Evolutionary conservation across 1,284 basidiomycete genomes (phyloP).

Genomic region (Ceratobasidium papillatum): DNA sequence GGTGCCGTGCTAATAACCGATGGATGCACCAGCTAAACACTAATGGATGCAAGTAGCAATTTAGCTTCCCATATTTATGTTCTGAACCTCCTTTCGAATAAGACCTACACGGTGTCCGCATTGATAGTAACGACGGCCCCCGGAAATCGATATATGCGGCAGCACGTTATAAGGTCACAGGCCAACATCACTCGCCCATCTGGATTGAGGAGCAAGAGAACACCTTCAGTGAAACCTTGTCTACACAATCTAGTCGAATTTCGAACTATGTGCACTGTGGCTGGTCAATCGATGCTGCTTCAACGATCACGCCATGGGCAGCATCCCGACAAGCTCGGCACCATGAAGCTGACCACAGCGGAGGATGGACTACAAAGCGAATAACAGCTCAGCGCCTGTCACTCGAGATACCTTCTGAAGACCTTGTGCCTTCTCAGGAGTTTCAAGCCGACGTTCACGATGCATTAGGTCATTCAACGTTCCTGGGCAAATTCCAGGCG

Average conservation of each 20-base stretch:
- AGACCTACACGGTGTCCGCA: slow-evolving; percentile 9
- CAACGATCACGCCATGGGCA: not conserved
- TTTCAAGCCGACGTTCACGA: slow-evolving; percentile 4
- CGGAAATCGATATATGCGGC: not conserved
- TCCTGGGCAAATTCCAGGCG: slow-evolving; percentile 8
- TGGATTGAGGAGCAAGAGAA: slow-evolving; percentile 1
- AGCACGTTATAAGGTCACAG: not conserved
- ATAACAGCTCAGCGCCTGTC: slow-evolving; percentile 2
- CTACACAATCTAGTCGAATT: not conserved
- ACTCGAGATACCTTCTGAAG: not conserved
- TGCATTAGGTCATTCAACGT: not conserved
- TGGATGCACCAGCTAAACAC: not conserved
- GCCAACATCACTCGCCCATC: not conserved
- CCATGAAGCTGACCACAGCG: not conserved
- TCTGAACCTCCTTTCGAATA: not conserved
- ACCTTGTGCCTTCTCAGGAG: not conserved
- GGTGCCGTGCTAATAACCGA: not conserved
- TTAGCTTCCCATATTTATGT: not conserved
- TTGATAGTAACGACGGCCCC: slow-evolving; percentile 16
- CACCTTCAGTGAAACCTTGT: not conserved
- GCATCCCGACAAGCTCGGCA: not conserved
- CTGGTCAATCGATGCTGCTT: slow-evolving; percentile 1
- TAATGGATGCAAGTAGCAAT: slow-evolving; percentile 6
- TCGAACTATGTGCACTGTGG: slow-evolving; percentile 26
- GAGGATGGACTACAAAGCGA: slow-evolving; percentile 9